Evolutionary conservation across 768 basidiomycete genomes (phyloP), one percentile per base, ranked within the genome.

Genomic region (Mycena olivaceomarginata): DNA sequence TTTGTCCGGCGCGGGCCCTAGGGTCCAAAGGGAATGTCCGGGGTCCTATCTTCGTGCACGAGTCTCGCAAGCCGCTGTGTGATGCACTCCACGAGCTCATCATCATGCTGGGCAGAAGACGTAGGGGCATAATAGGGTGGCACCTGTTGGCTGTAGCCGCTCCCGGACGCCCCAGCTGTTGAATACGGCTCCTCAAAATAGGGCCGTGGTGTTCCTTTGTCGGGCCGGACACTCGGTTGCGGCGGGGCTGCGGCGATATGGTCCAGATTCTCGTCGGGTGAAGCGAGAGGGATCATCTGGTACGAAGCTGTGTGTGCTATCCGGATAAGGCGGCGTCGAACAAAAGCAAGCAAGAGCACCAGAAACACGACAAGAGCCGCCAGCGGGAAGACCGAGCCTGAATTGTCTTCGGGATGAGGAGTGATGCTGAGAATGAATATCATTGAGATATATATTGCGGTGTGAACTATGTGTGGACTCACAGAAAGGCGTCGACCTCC

Each of bases 401-500:
- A 37, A 10, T 67, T n/a, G n/a, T 4, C 37, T 2, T 41, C 13
- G 18, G 46, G 10, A 57, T 57, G 63, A 20, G 71, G 53, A 16
- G 63, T 72, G 6, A 66, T 31, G 13, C 71, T 72, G 18, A 45
- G 4, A 48, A 18, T 0, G 8, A 12, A 2, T 25, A 25, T n/a
- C 10, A 13, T 46, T 45, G 10, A 53, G 53, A n/a, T 22, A n/a
- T 9, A 10, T 6, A 8, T n/a, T 20, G n/a, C 53, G 4, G 18
- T 3, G 9, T 22, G 20, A 15, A 53, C 20, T 25, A 31, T 31
- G 4, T 4, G 22, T 6, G 7, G 39, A 77, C 77, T 59, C 40
- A 78, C 77, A 78, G 51, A 15, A 78, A 20, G 6, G 77, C 77
- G 51, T 78, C 74, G 16, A 75, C 67, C 64, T 78, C 77, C 2